These are phyloP conservation scores for Blastobotrys proliferans DNA, from an alignment of 1,139 yeast species.

Conservation along the genomic window DNA sequence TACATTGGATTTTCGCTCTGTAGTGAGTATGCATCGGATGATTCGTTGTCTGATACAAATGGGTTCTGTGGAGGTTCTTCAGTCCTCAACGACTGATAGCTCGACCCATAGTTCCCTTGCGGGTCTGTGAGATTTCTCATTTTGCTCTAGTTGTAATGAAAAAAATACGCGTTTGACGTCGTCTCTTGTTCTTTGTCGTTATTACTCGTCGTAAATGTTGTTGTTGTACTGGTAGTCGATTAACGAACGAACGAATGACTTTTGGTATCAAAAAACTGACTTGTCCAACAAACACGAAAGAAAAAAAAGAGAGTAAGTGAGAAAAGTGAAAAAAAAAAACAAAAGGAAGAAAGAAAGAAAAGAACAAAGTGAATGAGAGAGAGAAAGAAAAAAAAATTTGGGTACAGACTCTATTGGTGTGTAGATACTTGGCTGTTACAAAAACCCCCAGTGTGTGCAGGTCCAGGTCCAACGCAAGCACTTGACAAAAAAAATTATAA, in stretches of 20 bases:
- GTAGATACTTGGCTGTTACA: background rate
- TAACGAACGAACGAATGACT: too few species aligned
- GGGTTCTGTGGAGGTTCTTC: conserved; percentile 28
- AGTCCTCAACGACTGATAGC: conserved; percentile 22
- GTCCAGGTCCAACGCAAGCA: too few species aligned
- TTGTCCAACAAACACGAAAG: conserved; percentile 6
- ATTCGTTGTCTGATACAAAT: conserved; percentile 28
- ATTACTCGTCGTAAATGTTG: too few species aligned
- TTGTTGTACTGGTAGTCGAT: too few species aligned
- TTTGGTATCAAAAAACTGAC: too few species aligned
- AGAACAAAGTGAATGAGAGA: background rate
- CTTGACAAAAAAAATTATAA: too few species aligned
- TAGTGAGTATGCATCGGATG: conserved; percentile 16
- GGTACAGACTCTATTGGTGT: too few species aligned
- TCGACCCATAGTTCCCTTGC: conserved; percentile 19
- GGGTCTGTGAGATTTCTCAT: conserved; percentile 28
- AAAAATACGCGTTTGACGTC: background rate
- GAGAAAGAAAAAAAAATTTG: background rate
- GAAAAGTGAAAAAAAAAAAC: conserved; percentile 6
- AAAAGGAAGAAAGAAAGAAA: background rate
- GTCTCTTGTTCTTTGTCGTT: too few species aligned
- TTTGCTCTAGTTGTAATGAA: background rate
- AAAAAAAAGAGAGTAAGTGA: conserved; percentile 3
- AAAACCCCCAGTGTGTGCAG: too few species aligned
- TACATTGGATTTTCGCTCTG: conserved; percentile 11